Base-by-base conservation (phyloP, 352 stramenopile species). In the Pythium periplocum region DNA sequence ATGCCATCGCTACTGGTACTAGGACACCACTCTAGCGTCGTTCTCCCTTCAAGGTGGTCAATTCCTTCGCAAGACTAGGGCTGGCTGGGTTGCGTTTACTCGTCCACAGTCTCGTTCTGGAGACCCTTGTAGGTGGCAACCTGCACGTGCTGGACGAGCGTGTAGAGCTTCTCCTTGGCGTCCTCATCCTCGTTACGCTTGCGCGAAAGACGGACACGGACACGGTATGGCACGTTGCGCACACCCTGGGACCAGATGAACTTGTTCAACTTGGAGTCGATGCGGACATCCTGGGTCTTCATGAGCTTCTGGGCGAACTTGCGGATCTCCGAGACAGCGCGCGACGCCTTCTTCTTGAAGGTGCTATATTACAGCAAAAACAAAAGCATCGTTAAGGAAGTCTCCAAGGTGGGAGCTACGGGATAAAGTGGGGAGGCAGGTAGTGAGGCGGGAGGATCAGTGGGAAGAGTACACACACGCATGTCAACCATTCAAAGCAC, bases 121-220 rank as follows among this genome's bases (percentile, higher is more conserved):
- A 99, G 84, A 65, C 93, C 95, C 83, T 98, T 98, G 88, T 98
- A 98, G 61, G 61, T 75, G 39, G 78, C 85, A 60, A 99, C 95
- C 71, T 98, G 79, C 55, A 99, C 95, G 72, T 98, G 86, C 82
- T 98, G 91, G 61, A 98, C 96, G 53, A 98, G 90, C 70, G 97
- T 99, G 93, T 98, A 99, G 56, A 99, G 87, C 83, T 98, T 98
- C 82, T 99, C 96, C 59, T 98, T 96, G 66, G 96, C 96, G 55
- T 99, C 96, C 73, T 99, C 97, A 64, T 99, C 96, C 70, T 99
- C 96, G 83, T 99, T 99, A 71, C 96, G 89, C 91, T 98, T 98
- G 83, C 97, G 93, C 57, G 85, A 96, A 42, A 99, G 87, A 73
- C 95, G 87, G 45, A 99, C 96, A 66, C 97, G 93, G 54, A 99